Conservation (phyloP, 495 filamentous ascomycete species). For the Clavariopsis aquatica region DNA sequence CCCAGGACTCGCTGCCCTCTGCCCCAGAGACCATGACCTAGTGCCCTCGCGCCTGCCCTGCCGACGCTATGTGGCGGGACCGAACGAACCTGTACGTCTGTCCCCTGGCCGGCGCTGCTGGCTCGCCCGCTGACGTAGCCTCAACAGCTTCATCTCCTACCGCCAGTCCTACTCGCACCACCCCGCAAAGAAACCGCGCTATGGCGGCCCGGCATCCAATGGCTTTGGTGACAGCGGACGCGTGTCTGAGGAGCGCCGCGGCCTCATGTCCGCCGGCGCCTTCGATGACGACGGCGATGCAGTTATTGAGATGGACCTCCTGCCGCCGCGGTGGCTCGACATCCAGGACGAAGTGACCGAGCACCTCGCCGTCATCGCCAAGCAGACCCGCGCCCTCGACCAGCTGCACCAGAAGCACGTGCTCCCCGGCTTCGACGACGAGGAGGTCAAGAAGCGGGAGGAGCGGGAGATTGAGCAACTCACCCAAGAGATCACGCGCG, state of each 20-base stretch:
- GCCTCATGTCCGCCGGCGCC: constrained; percentile 76
- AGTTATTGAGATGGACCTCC: constrained; percentile 96
- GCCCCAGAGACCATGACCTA: constrained; percentile 33
- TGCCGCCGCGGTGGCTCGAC: constrained; percentile 95
- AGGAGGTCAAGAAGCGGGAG: constrained; percentile 77
- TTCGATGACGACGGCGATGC: constrained; percentile 89
- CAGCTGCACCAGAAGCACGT: constrained; percentile 96
- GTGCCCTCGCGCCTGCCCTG: constrained; percentile 10
- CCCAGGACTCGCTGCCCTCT: background rate
- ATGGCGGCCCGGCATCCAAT: constrained; percentile 64
- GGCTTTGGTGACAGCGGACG: constrained; percentile 66
- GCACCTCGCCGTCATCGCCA: constrained; percentile 74
- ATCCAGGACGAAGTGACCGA: constrained; percentile 91
- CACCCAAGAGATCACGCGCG: constrained; percentile 83
- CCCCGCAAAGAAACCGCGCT: constrained; percentile 79
- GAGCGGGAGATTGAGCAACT: constrained; percentile 86
- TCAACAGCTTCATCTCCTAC: constrained; percentile 89
- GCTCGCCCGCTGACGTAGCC: constrained; percentile 28
- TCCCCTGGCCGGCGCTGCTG: background rate
- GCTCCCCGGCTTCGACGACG: constrained; percentile 93
- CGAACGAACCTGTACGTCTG: constrained; percentile 88
- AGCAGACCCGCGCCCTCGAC: constrained; percentile 80
- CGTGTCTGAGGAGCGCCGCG: constrained; percentile 75
- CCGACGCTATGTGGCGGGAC: constrained; percentile 86
- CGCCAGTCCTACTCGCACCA: constrained; percentile 97